Evolutionary conservation across 805 yeast species (phyloP).

Genomic region (Candida tibetensis): DNA sequence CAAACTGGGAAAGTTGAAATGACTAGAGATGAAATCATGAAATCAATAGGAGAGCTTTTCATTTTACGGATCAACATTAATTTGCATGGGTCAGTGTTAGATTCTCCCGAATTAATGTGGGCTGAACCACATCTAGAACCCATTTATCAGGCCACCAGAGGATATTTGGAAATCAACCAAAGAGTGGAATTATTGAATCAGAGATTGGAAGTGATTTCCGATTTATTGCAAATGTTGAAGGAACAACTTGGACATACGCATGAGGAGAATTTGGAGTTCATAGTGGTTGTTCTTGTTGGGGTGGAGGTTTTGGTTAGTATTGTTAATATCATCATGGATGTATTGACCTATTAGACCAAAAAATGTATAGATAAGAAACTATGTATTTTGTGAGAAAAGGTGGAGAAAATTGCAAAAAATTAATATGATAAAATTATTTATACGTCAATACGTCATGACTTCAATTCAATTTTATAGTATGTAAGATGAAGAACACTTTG

Average conservation of each 20-base stretch:
- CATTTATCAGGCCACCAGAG: slow-evolving; percentile 94
- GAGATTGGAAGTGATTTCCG: slow-evolving; percentile 89
- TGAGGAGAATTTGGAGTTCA: slow-evolving; percentile 84
- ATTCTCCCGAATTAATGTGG: slow-evolving; percentile 99
- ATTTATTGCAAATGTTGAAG: slow-evolving; percentile 90
- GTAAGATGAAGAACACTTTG: no score
- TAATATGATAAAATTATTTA: neutral
- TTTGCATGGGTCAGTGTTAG: slow-evolving; percentile 83
- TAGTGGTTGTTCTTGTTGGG: slow-evolving; percentile 86
- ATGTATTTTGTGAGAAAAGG: no score
- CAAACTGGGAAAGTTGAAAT: slow-evolving; percentile 91
- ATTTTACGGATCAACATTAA: slow-evolving; percentile 81
- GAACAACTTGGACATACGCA: slow-evolving; percentile 96
- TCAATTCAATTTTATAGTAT: no score
- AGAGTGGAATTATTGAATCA: slow-evolving; percentile 87
- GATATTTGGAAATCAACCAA: slow-evolving; percentile 92
- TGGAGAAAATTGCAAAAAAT: no score
- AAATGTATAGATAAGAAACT: no score
- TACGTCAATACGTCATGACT: neutral
- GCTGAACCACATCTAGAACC: slow-evolving; percentile 98
- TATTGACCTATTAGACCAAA: slow-evolving; percentile 36
- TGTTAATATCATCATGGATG: slow-evolving; percentile 69
- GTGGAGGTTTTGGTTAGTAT: slow-evolving; percentile 89
- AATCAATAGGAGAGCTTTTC: slow-evolving; percentile 92
- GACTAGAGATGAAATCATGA: slow-evolving; percentile 94